Conservation (phyloP, 345 rosid species). For the Turritis glabra region DNA sequence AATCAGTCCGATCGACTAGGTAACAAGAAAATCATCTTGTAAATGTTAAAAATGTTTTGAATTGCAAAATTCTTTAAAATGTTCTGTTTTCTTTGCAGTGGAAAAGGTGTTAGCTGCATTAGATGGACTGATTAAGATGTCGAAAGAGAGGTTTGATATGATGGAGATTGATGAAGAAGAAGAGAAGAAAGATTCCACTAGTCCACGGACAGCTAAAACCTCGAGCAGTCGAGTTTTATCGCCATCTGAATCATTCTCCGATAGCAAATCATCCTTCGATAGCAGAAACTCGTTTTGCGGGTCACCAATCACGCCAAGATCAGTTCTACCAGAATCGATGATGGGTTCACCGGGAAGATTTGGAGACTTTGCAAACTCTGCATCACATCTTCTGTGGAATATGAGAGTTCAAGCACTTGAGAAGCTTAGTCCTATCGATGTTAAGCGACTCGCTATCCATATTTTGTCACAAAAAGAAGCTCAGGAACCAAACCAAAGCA, state of each 20-base stretch:
- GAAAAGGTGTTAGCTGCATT: slow-evolving; percentile 57
- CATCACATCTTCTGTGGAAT: slow-evolving; percentile 46
- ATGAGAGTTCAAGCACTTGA: slow-evolving; percentile 70
- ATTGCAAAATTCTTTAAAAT: background rate
- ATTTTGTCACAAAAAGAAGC: slow-evolving; percentile 46
- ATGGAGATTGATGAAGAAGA: slow-evolving; percentile 61
- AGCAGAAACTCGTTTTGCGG: slow-evolving; percentile 40
- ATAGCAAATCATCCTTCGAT: slow-evolving; percentile 45
- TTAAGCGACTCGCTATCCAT: slow-evolving; percentile 58
- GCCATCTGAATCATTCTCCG: slow-evolving; percentile 44
- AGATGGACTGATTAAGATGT: slow-evolving; percentile 56
- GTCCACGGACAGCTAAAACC: slow-evolving; percentile 24
- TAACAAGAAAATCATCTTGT: background rate
- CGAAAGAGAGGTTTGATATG: slow-evolving; percentile 55
- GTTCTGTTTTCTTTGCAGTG: slow-evolving; percentile 40
- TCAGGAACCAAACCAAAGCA: slow-evolving; percentile 37
- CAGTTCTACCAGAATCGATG: slow-evolving; percentile 43
- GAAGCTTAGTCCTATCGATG: slow-evolving; percentile 68
- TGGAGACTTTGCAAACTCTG: slow-evolving; percentile 41
- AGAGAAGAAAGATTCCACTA: slow-evolving; percentile 32
- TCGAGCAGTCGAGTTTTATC: slow-evolving; percentile 32
- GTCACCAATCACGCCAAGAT: slow-evolving; percentile 48
- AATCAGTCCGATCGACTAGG: slow-evolving; percentile 55
- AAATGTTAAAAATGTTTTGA: background rate
- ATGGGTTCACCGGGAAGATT: slow-evolving; percentile 28